A percentile compares a stretch with the other conserved stretches of the same genome.
phyloP scores from a whole-genome alignment of 495 filamentous ascomycete genomes.

The Penicillium egyptiacum region DNA sequence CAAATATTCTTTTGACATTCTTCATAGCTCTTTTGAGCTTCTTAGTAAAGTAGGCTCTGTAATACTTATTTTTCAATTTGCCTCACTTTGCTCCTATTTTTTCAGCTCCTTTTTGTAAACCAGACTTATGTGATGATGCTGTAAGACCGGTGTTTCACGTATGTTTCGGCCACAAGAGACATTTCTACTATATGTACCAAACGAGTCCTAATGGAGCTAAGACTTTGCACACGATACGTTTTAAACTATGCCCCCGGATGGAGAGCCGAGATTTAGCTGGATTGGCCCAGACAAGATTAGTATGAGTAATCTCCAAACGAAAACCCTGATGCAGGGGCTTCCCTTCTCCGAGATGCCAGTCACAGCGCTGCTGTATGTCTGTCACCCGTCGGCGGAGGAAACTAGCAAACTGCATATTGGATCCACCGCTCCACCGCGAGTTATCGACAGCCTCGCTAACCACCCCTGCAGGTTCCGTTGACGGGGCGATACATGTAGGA shows the following conservation, averaged over 20 bases:
- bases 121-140: background rate
- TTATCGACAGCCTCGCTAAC: conserved; percentile 9
- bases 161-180: background rate
- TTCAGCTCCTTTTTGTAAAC: background rate
- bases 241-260: background rate
- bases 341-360: conserved; percentile 9
- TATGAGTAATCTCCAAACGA: background rate
- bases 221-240: background rate
- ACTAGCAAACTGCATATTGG: conserved; percentile 34
- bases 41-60: background rate
- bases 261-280: background rate
- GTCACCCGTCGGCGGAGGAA: conserved; percentile 18
- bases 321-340: conserved; percentile 4
- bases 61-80: background rate
- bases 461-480: conserved; percentile 11
- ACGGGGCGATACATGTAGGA: conserved; percentile 6
- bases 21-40: background rate
- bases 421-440: conserved; percentile 32
- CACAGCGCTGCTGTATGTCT: conserved; percentile 9
- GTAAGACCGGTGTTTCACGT: background rate
- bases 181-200: background rate
- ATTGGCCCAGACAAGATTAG: conserved; percentile 3
- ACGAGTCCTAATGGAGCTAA: background rate
- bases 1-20: background rate
- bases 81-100: background rate